Conservation (phyloP, 164 flowering plant species). For the Akebia trifoliata region DNA sequence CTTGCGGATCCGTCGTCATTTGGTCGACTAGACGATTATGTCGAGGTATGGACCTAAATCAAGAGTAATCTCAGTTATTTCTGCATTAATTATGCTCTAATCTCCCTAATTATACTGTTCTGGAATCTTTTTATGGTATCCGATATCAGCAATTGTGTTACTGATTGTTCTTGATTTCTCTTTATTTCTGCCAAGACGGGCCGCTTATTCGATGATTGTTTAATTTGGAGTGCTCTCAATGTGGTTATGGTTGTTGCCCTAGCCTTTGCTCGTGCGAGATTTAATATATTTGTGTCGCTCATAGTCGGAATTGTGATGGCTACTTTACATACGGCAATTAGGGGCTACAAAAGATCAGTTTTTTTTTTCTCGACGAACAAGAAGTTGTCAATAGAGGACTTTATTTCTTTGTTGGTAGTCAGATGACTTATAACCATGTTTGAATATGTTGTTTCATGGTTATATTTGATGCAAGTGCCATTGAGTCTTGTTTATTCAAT, state of each 20-base stretch:
- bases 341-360: conserved; percentile 48
- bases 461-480: background rate
- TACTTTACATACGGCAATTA: conserved; percentile 46
- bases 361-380: conserved; percentile 22
- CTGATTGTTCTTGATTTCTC: conserved; percentile 36
- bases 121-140: conserved; percentile 52
- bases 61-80: conserved; percentile 44
- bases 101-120: conserved; percentile 40
- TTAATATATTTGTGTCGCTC: conserved; percentile 36
- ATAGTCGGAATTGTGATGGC: conserved; percentile 37
- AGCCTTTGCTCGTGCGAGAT: conserved; percentile 38
- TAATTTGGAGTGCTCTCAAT: conserved; percentile 28
- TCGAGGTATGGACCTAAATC: conserved; percentile 48
- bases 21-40: conserved; percentile 38
- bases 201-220: conserved; percentile 52
- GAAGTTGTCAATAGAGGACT: conserved; percentile 25
- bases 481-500: no score
- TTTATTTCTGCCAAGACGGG: conserved; percentile 51
- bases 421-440: background rate
- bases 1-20: conserved; percentile 36
- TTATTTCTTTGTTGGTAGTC: conserved; percentile 29
- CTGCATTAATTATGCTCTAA: conserved; percentile 49
- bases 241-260: conserved; percentile 40
- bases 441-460: background rate
- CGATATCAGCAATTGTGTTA: conserved; percentile 50